Conservation (phyloP, 2,329 filamentous ascomycete genomes). For the Colletotrichum musicola region DNA sequence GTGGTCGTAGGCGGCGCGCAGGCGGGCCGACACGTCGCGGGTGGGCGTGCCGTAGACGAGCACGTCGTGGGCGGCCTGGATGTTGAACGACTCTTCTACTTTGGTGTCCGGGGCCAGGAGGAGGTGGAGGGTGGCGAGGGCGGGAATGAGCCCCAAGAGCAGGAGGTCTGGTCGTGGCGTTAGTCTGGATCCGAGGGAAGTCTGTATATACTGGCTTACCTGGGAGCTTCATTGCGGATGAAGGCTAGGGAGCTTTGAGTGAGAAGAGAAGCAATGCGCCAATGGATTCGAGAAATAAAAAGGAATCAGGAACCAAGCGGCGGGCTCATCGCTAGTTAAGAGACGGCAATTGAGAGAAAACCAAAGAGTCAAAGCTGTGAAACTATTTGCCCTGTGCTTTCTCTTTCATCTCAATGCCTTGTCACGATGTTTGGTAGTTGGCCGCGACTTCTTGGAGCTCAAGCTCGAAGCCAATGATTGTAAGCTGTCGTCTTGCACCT, state of each 20-base stretch:
- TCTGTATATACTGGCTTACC: constrained; percentile 28
- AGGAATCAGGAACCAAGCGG: neutral
- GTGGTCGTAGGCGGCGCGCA: constrained; percentile 84
- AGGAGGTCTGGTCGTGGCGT: constrained; percentile 55
- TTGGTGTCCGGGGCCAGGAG: constrained; percentile 89
- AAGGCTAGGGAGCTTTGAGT: neutral
- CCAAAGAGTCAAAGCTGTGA: constrained; percentile 25
- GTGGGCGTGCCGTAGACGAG: constrained; percentile 82
- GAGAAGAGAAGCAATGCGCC: too few relatives aligned
- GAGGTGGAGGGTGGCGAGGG: constrained; percentile 77
- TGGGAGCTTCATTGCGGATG: constrained; percentile 41
- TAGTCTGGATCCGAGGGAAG: constrained; percentile 19
- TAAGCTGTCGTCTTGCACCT: constrained; percentile 38
- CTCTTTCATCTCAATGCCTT: constrained; percentile 33
- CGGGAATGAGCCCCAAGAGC: constrained; percentile 70
- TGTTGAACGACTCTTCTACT: constrained; percentile 98
- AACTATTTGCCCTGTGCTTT: constrained; percentile 38
- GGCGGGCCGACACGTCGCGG: constrained; percentile 61
- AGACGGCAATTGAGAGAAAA: neutral
- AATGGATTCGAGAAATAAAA: neutral
- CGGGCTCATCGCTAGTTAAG: constrained; percentile 4
- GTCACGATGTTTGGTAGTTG: constrained; percentile 6
- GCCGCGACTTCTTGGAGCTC: constrained; percentile 1
- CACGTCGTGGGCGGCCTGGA: constrained; percentile 94
- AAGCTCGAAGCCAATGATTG: constrained; percentile 21